phyloP scores from a whole-genome alignment of 2,329 filamentous ascomycete species.

The Zasmidium citrigriseum region DNA sequence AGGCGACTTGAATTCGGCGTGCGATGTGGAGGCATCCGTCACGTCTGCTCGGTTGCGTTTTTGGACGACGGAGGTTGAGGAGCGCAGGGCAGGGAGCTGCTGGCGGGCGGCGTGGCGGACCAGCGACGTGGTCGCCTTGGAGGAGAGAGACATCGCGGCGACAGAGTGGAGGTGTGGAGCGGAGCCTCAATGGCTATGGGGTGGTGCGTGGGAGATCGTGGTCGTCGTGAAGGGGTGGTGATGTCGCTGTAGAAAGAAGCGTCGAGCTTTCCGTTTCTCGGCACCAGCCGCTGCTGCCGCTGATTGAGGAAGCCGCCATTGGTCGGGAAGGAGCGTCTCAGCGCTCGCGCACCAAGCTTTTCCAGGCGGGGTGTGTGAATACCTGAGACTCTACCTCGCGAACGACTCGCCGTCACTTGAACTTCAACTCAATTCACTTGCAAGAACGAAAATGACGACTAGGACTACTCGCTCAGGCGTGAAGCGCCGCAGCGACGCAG shows the following conservation, averaged over 20 bases:
- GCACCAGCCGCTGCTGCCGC: no score
- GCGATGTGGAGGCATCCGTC: constrained; percentile 35
- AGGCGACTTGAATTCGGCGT: constrained; percentile 54
- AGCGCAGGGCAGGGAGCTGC: constrained; percentile 48
- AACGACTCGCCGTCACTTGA: not conserved
- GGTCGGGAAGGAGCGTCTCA: no score
- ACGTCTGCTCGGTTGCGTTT: constrained; percentile 41
- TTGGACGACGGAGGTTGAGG: constrained; percentile 44
- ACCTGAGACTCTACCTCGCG: no score
- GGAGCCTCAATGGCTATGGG: constrained; percentile 22
- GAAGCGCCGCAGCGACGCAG: constrained; percentile 5
- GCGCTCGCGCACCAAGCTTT: no score
- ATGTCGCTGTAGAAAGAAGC: constrained; percentile 1
- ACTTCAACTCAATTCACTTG: not conserved
- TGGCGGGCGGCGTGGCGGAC: constrained; percentile 50
- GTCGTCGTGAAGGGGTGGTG: constrained; percentile 7
- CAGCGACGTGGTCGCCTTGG: constrained; percentile 47
- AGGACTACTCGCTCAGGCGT: not conserved
- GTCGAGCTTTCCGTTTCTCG: not conserved
- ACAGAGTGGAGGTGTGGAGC: constrained; percentile 19
- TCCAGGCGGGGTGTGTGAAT: no score
- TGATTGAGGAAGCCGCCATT: no score
- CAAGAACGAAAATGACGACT: constrained; percentile 1
- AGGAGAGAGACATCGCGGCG: constrained; percentile 51
- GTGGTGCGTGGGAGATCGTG: constrained; percentile 1